Base-by-base conservation (phyloP, 306 rosid genomes). In the Dryas octopetala region DNA sequence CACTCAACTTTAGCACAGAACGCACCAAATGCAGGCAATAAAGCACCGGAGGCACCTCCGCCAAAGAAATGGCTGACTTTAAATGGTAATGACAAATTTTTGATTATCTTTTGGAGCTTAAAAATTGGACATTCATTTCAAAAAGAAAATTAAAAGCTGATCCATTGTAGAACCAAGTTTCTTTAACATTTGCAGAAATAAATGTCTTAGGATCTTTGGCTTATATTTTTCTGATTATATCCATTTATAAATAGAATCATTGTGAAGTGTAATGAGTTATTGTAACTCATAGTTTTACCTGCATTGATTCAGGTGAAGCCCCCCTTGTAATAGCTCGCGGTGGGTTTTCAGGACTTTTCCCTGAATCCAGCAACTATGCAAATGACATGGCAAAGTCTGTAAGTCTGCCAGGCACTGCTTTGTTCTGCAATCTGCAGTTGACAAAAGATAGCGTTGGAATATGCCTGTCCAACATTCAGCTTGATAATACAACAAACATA, bases 241-340 rank as follows among this genome's bases (percentile, higher is more conserved):
- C 5, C 5, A 32, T 32, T 32, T 32, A 32, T 32, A 32, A 32
- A 32, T 32, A 32, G 38, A 32, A 32, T 32, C 38, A 32, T 1
- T 32, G 38, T 32, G 38, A 32, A 32, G 38, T 32, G 38, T 32
- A 32, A 32, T 32, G 38, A 32, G 38, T 32, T 32, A 2, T 6
- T 47, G 57, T 48, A 23, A 67, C 7, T 23, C 57, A 46, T 50
- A n/a, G 54, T 17, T 38, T 51, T 23, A 47, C 66, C 50, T 5
- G 5, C 9, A 32, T 32, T 32, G 2, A n/a, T 80, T 75, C 86
- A 95, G 99, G 98, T n/a, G 52, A 85, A 50, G 78, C 58, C 74
- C 98, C 99, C 0, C 45, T 82, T 9, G 92, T 95, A 3, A 51
- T 95, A 68, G 89, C 97, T 14, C 83, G 97, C 2, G 99, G 99